Base-by-base conservation (phyloP, 169 alveolate species). In the Cryptosporidium meleagridis region DNA sequence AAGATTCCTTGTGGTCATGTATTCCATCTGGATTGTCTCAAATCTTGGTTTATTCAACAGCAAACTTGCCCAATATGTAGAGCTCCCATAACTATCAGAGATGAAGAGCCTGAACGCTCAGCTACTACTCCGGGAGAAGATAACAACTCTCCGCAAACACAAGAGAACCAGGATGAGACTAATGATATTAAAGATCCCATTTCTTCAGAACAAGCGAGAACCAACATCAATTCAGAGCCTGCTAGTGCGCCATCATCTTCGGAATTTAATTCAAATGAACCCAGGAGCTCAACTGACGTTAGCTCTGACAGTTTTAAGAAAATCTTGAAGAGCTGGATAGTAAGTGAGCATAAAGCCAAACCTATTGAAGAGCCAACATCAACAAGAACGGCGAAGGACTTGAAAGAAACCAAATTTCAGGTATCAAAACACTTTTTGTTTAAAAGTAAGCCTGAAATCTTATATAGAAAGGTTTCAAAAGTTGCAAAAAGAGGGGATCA, bases 1-100 rank as follows among this genome's bases (percentile, higher is more conserved):
- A 94, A 91, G 58, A 89, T 96, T 23, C 94, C 95, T 3, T 96
- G 98, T 75, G 93, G 96, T n/a, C 98, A 96, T 84, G 91, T 95
- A 26, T 95, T 95, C 72, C 97, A 95, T 85, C 85, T 94, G 23
- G 91, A 92, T 52, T 95, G 97, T 41, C 89, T 95, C 45, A 95
- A 95, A 68, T 92, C 97, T 23, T 95, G 97, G 97, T 91, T 95
- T 39, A 92, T 95, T 75, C 97, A 95, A 75, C 97, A 95, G 51
- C 93, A 93, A 48, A 92, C 95, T 18, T 95, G 97, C 67, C 97
- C 97, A 29, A 92, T 91, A n/a, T 95, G 97, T 53, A 92, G 97
- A 61, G 26, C 86, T 31, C 73, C 73, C 2, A 67, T 67, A 31
- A 73, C 59, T 55, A 73, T 55, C 16, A 65, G 58, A 48, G 86